Base-by-base conservation (phyloP, 1,284 basidiomycete genomes). In the Puccinia triticina region DNA sequence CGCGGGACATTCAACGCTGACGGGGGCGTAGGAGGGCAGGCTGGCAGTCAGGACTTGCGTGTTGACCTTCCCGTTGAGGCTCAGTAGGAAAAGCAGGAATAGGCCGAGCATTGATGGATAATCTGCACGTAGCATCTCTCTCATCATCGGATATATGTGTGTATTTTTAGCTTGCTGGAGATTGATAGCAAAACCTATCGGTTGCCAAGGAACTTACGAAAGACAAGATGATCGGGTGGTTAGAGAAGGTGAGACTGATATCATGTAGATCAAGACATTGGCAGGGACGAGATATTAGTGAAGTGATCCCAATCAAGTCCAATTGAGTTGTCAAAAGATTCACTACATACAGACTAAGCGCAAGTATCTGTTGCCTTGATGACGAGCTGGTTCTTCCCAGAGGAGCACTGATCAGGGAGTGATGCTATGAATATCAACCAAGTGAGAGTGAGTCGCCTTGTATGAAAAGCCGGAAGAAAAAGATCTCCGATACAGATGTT, bases 11-110 rank as follows among this genome's bases (percentile, higher is more conserved):
- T 69, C 34, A 57, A 57, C 40, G 21, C 29, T 48, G 10, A 37
- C 10, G n/a, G 77, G 77, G 0, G 77, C 77, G 67, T 79, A 79
- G 23, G 77, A 72, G 23, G 77, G 59, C 3, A 50, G 43, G 18
- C 43, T 34, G 12, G 69, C 43, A 50, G 69, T 71, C n/a, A 50
- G n/a, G 11, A 29, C 43, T 50, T 71, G 69, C 16, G 43, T 29
- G 43, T 8, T 21, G 23, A 50, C 69, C 37, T 40, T 4, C 34
- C 10, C 16, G 34, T 23, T 16, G 2, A 40, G 21, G 18, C 43
- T 32, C 8, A 66, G 14, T n/a, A 66, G 37, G 23, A 18, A 66
- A 21, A 64, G 1, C n/a, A 66, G 10, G 43, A 66, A n/a, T 40
- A 66, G 37, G 16, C 34, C 34, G 21, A 43, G 12, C 2, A 43